These are phyloP conservation scores for Huntiella decipiens DNA, from an alignment of 2,329 filamentous ascomycete species.

Conservation along the genomic window DNA sequence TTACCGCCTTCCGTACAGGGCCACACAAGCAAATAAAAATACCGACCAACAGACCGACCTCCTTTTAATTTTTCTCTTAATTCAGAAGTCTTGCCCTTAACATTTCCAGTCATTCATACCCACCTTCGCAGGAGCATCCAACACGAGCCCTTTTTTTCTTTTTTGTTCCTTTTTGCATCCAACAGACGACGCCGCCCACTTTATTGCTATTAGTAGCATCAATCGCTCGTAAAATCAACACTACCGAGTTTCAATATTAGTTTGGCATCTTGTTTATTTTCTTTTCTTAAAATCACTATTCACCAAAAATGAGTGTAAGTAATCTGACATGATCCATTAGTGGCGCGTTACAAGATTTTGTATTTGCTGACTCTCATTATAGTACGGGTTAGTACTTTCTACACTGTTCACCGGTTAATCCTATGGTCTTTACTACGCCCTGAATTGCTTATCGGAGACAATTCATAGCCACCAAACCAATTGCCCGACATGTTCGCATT, in stretches of 20 bases:
- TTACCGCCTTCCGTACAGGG: background rate
- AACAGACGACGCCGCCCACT: no score
- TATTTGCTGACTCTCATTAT: background rate
- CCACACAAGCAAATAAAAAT: background rate
- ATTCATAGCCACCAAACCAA: no score
- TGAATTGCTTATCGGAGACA: background rate
- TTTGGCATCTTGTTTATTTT: no score
- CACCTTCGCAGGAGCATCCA: background rate
- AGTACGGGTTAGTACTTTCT: conserved; percentile 4
- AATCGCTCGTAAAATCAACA: no score
- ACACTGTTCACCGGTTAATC: background rate
- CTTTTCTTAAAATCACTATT: background rate
- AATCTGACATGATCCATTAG: no score
- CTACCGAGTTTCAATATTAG: no score
- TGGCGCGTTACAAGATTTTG: background rate
- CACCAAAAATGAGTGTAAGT: background rate
- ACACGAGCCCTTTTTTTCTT: no score
- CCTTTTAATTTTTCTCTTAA: conserved; percentile 10
- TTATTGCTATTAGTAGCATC: no score
- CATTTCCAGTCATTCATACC: background rate
- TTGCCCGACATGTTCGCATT: no score
- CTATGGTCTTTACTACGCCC: background rate
- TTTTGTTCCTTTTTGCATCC: no score
- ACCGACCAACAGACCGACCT: conserved; percentile 3
- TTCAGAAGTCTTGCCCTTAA: background rate